phyloP scores from a whole-genome alignment of 2,329 filamentous ascomycete genomes.

The Myriosclerotinia curreyana region DNA sequence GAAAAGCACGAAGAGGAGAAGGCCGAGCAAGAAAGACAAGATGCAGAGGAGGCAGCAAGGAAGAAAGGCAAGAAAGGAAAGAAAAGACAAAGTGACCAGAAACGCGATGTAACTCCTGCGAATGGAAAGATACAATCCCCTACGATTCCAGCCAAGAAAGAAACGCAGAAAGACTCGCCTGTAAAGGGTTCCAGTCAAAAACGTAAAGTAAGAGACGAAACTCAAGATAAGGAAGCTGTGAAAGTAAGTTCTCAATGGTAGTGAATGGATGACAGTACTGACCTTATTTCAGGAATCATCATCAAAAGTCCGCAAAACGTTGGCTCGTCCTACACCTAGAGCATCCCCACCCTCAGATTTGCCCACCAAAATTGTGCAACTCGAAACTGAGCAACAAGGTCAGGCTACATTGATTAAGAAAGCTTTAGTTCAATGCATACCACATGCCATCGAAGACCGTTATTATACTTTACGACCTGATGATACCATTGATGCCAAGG shows the following conservation, averaged over 20 bases:
- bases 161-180: slow-evolving; percentile 14
- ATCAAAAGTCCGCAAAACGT: slow-evolving; percentile 54
- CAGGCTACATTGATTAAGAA: slow-evolving; percentile 70
- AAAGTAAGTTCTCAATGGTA: slow-evolving; percentile 44
- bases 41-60: slow-evolving; percentile 41
- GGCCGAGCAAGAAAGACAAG: slow-evolving; percentile 54
- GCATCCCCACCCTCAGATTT: slow-evolving; percentile 44
- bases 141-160: slow-evolving; percentile 40
- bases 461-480: slow-evolving; percentile 61
- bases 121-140: slow-evolving; percentile 38
- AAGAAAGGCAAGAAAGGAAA: slow-evolving; percentile 57
- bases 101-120: slow-evolving; percentile 45
- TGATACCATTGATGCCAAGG: slow-evolving; percentile 60
- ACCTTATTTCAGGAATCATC: slow-evolving; percentile 42
- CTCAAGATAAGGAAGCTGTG: slow-evolving; percentile 48
- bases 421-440: slow-evolving; percentile 63
- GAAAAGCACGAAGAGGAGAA: slow-evolving; percentile 56
- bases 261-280: slow-evolving; percentile 18
- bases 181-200: slow-evolving; percentile 39
- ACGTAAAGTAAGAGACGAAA: slow-evolving; percentile 50
- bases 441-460: slow-evolving; percentile 63
- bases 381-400: slow-evolving; percentile 63
- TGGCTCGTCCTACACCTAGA: slow-evolving; percentile 46
- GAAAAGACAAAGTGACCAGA: slow-evolving; percentile 63
- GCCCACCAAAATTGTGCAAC: slow-evolving; percentile 49